These are phyloP conservation scores for Salinomyces thailandicus DNA, from an alignment of 2,329 filamentous ascomycete species.

Conservation along the genomic window DNA sequence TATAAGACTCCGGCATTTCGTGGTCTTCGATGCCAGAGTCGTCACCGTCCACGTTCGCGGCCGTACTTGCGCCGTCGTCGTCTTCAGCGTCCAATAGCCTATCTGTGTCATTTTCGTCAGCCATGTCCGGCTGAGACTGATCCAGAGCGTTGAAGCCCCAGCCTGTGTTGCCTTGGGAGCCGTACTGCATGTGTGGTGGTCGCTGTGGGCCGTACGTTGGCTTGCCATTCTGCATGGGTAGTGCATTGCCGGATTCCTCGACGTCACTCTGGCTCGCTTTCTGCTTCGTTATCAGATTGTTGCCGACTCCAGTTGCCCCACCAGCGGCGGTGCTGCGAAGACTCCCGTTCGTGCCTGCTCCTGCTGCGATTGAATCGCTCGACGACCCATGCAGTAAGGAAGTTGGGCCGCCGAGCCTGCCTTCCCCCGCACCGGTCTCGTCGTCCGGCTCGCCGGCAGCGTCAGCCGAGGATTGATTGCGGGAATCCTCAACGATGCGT, in stretches of 20 bases:
- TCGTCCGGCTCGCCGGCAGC: conserved; percentile 32
- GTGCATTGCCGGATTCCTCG: conserved; percentile 8
- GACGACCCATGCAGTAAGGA: conserved; percentile 84
- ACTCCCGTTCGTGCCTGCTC: conserved; percentile 8
- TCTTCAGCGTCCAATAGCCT: conserved; percentile 2
- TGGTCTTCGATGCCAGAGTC: background rate
- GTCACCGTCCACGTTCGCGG: background rate
- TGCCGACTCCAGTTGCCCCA: conserved; percentile 14
- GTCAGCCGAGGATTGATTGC: conserved; percentile 36
- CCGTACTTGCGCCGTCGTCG: conserved; percentile 1
- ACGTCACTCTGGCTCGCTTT: conserved; percentile 5
- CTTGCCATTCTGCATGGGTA: conserved; percentile 1
- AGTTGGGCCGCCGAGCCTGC: conserved; percentile 62
- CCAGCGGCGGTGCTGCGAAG: conserved; percentile 4
- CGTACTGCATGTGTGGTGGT: conserved; percentile 3
- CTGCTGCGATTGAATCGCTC: conserved; percentile 77
- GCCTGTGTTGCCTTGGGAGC: background rate
- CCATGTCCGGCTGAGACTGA: background rate
- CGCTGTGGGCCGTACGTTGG: background rate
- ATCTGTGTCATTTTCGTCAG: conserved; percentile 4
- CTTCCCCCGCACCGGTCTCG: conserved; percentile 61
- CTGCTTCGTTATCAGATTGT: conserved; percentile 18
- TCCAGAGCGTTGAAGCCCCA: conserved; percentile 4
- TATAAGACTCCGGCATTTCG: no score
- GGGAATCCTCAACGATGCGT: conserved; percentile 56